Base-by-base conservation (phyloP, 73 alveolate genomes). In the Loxodes magnus region DNA sequence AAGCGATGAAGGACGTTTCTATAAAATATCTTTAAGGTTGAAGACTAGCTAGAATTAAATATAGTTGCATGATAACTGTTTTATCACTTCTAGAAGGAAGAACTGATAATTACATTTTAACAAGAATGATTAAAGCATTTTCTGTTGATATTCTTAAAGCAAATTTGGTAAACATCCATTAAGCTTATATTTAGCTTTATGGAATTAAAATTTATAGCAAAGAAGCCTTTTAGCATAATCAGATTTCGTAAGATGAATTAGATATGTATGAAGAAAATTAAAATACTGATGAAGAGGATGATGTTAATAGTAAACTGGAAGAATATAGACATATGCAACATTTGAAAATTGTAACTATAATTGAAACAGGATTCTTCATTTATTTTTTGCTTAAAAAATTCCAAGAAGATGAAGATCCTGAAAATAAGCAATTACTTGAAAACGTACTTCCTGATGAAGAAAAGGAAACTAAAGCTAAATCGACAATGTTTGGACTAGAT, bases 1-100 rank as follows among this genome's bases (percentile, higher is more conserved):
- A n/a, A n/a, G n/a, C n/a, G n/a, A 6, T 48, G 54, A 41, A 60
- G 3, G 28, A 46, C 5, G 17, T n/a, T 12, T 25, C 50, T 7
- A n/a, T n/a, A n/a, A n/a, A 39, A 10, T 10, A 9, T 1, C 37
- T 69, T 12, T 27, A 62, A 20, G 64, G 61, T 15, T 69, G 74
- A 34, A 69, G 59, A 76, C 20, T 69, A 12, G 66, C 71, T 26
- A 36, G 60, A 12, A 43, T 69, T 12, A 69, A 69, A 36, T 63
- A 49, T 28, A 69, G 63, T 26, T 69, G 71, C 31, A 50, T 69
- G 75, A 66, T 69, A 15, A 29, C 71, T n/a, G 62, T 69, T 20
- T 46, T 55, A 0, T 43, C 77, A 9, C 42, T 69, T 15, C 42
- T 69, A 1, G 83, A 69, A 64, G 51, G 52, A 30, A 59, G 71